A percentile compares a stretch with the other conserved stretches of the same genome.
These are phyloP conservation scores for Lactarius sp. DNA, from an alignment of 768 basidiomycete genomes.

Conservation along the genomic window DNA sequence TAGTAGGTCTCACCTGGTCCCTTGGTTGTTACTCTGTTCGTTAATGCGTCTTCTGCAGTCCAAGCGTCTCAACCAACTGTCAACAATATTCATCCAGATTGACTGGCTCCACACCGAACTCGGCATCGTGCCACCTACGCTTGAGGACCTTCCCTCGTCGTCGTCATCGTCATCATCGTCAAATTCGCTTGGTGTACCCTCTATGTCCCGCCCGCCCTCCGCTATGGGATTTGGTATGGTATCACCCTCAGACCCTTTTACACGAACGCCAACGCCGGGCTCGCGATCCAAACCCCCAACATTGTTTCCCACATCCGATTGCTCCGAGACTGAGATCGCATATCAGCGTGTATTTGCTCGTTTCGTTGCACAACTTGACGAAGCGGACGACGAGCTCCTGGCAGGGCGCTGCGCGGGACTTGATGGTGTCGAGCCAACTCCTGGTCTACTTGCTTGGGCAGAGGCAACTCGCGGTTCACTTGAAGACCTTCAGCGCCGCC, in stretches of 20 bases:
- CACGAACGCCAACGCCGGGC: conserved; percentile 36
- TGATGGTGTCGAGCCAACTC: conserved; percentile 76
- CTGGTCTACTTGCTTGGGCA: conserved; percentile 70
- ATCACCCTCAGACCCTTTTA: conserved; percentile 19
- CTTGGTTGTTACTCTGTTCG: conserved; percentile 5
- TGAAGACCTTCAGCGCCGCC: conserved; percentile 63
- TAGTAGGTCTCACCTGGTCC: conserved; percentile 44
- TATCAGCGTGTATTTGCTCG: conserved; percentile 25
- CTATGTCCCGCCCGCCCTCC: conserved; percentile 33
- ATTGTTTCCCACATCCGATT: conserved; percentile 29
- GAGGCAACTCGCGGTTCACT: conserved; percentile 51
- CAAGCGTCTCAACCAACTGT: conserved; percentile 62
- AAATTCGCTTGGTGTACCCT: conserved; percentile 27
- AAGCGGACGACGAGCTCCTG: conserved; percentile 28
- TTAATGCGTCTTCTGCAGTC: conserved; percentile 36
- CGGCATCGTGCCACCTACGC: conserved; percentile 58
- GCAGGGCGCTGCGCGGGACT: conserved; percentile 41
- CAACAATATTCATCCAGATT: conserved; percentile 63
- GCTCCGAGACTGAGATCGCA: conserved; percentile 9
- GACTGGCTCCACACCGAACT: conserved; percentile 83
- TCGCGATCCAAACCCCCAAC: conserved; percentile 28
- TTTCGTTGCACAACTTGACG: conserved; percentile 22
- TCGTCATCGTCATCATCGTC: conserved; percentile 33
- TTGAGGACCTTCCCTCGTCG: conserved; percentile 41
- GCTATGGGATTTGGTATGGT: conserved; percentile 30